phyloP scores from a whole-genome alignment of 345 rosid species.

The Rhizophora apiculata region DNA sequence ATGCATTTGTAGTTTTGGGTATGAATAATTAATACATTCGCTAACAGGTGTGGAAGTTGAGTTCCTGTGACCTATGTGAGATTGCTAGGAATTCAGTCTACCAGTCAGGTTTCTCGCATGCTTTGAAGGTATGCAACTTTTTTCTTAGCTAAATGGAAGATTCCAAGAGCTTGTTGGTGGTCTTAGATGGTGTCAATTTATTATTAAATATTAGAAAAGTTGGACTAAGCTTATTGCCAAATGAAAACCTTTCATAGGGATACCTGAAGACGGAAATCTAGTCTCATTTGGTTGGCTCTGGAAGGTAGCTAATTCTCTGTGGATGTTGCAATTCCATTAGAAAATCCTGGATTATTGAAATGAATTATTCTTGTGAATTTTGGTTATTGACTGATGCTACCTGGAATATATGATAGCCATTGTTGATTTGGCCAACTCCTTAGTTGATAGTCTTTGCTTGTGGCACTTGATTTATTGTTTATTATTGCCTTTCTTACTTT shows the following conservation, averaged over 20 bases:
- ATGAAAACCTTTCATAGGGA: not conserved
- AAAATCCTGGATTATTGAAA: not conserved
- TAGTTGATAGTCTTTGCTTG: too few relatives aligned
- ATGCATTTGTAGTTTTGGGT: too few relatives aligned
- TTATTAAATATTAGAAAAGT: not conserved
- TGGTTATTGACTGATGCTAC: not conserved
- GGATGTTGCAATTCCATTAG: not conserved
- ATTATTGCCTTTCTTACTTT: not conserved
- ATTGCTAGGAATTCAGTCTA: conserved; percentile 98
- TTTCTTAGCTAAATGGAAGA: not conserved
- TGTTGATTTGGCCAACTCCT: not conserved
- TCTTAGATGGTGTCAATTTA: not conserved
- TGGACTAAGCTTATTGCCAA: not conserved
- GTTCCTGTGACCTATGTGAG: conserved; percentile 95
- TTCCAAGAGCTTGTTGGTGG: conserved; percentile 8
- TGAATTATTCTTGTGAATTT: not conserved
- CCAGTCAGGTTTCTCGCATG: conserved; percentile 99
- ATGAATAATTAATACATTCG: not conserved
- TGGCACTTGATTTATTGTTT: too few relatives aligned
- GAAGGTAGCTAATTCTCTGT: not conserved
- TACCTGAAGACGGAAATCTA: not conserved
- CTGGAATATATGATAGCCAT: not conserved
- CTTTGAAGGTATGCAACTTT: conserved; percentile 59
- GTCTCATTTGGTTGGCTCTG: not conserved
- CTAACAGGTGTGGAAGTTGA: conserved; percentile 90